Evolutionary conservation across 768 basidiomycete genomes (phyloP).

Genomic region (Kondoa malvinella): DNA sequence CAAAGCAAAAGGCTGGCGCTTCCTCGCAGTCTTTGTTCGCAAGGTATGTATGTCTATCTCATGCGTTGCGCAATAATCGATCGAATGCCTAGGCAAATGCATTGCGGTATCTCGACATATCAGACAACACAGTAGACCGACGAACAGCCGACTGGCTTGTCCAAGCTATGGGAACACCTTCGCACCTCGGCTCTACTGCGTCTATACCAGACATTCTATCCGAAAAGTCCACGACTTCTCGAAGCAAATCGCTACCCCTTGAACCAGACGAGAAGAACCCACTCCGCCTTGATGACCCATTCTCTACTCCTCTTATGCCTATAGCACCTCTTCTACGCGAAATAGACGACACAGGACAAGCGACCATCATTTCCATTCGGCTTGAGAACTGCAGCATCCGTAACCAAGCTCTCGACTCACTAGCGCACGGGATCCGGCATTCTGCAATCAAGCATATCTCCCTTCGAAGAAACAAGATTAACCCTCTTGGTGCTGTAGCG

Average conservation of each 20-base stretch:
- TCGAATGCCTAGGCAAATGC: too few relatives aligned
- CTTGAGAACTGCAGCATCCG: slow-evolving; percentile 72
- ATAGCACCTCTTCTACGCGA: slow-evolving; percentile 32
- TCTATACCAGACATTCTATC: too few relatives aligned
- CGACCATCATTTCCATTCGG: slow-evolving; percentile 41
- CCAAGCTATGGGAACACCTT: not conserved
- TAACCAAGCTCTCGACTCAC: slow-evolving; percentile 53
- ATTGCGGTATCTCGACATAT: slow-evolving; percentile 75
- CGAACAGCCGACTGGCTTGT: slow-evolving; percentile 52
- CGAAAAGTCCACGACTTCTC: not conserved
- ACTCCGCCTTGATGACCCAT: not conserved
- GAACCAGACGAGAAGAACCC: slow-evolving; percentile 9
- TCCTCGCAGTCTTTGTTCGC: slow-evolving; percentile 61
- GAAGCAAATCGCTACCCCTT: not conserved
- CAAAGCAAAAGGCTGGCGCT: slow-evolving; percentile 55
- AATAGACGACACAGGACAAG: slow-evolving; percentile 28
- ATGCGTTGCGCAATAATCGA: too few relatives aligned
- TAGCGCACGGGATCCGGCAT: slow-evolving; percentile 65
- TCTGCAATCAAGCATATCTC: slow-evolving; percentile 78
- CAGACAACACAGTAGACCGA: slow-evolving; percentile 69
- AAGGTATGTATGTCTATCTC: slow-evolving; percentile 50
- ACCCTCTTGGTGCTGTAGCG: slow-evolving; percentile 66
- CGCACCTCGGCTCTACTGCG: too few relatives aligned
- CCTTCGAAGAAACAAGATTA: slow-evolving; percentile 72
- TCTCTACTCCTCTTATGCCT: slow-evolving; percentile 25